These are phyloP conservation scores for Hanseniaspora guilliermondii DNA, from an alignment of 805 yeast species.

Conservation along the genomic window DNA sequence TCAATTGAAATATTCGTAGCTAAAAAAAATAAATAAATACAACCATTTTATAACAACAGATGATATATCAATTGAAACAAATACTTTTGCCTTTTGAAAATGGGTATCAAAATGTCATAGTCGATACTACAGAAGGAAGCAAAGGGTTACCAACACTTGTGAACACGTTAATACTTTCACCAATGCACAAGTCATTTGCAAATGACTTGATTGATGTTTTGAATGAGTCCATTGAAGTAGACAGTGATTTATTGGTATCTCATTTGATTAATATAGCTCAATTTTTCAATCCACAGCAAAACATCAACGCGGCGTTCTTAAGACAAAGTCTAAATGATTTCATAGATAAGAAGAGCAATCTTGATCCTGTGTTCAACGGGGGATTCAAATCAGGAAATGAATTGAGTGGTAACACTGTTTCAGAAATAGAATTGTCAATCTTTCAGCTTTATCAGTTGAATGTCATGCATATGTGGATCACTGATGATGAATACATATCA, in stretches of 20 bases:
- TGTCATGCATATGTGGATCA: slow-evolving; percentile 71
- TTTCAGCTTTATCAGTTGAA: slow-evolving; percentile 48
- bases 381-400: slow-evolving; percentile 33
- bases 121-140: background rate
- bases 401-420: slow-evolving; percentile 23
- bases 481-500: slow-evolving; percentile 18
- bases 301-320: slow-evolving; percentile 3
- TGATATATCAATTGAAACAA: background rate
- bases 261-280: slow-evolving; percentile 6
- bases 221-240: slow-evolving; percentile 3
- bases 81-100: slow-evolving; percentile 8
- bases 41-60: background rate
- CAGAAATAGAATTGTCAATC: slow-evolving; percentile 35
- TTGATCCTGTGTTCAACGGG: slow-evolving; percentile 61
- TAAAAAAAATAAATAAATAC: too few relatives aligned
- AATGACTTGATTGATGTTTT: background rate
- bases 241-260: background rate
- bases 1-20: too few relatives aligned
- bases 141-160: slow-evolving; percentile 10
- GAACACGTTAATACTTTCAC: slow-evolving; percentile 2
- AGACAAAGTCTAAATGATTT: slow-evolving; percentile 14
- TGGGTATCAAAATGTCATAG: slow-evolving; percentile 5
- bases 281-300: slow-evolving; percentile 2
- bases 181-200: background rate
- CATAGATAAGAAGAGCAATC: slow-evolving; percentile 29